Evolutionary conservation across 495 filamentous ascomycete genomes (phyloP).

Genomic region (Penicillium pancosmium): DNA sequence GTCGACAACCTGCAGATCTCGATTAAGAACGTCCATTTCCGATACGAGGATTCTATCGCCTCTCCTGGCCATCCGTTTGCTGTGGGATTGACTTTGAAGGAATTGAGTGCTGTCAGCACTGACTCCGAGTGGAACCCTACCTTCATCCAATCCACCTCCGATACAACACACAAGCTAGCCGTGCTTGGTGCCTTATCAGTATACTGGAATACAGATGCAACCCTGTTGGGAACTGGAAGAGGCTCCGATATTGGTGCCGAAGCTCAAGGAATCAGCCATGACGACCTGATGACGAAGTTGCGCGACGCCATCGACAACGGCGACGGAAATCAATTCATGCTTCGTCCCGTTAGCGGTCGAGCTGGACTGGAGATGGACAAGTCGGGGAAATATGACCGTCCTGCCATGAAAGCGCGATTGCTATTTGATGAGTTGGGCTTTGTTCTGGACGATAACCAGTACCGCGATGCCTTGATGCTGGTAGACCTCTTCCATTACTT

Average conservation of each 20-base stretch:
- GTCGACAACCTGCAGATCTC: constrained; percentile 97
- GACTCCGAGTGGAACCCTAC: constrained; percentile 91
- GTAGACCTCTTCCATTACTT: constrained; percentile 98
- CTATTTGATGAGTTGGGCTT: constrained; percentile 96
- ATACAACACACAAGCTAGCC: constrained; percentile 88
- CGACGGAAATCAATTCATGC: constrained; percentile 85
- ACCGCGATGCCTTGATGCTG: constrained; percentile 95
- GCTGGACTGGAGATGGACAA: constrained; percentile 94
- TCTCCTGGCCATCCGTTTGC: constrained; percentile 95
- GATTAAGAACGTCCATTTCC: constrained; percentile 96
- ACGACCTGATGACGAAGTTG: constrained; percentile 74
- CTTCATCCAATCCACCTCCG: constrained; percentile 83
- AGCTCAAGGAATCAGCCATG: constrained; percentile 66
- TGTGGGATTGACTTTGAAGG: constrained; percentile 84
- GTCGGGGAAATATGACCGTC: constrained; percentile 74
- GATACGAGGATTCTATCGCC: constrained; percentile 97
- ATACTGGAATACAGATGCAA: constrained; percentile 96
- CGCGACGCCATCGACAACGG: constrained; percentile 73
- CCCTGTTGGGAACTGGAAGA: constrained; percentile 74
- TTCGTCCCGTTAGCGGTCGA: constrained; percentile 91
- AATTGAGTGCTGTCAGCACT: constrained; percentile 95
- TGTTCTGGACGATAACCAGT: constrained; percentile 93
- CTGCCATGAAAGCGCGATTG: constrained; percentile 87
- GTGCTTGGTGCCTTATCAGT: constrained; percentile 84
- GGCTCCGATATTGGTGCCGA: constrained; percentile 62